Conservation (phyloP, 2,329 filamentous ascomycete species). For the Sarocladiaceae sp. region DNA sequence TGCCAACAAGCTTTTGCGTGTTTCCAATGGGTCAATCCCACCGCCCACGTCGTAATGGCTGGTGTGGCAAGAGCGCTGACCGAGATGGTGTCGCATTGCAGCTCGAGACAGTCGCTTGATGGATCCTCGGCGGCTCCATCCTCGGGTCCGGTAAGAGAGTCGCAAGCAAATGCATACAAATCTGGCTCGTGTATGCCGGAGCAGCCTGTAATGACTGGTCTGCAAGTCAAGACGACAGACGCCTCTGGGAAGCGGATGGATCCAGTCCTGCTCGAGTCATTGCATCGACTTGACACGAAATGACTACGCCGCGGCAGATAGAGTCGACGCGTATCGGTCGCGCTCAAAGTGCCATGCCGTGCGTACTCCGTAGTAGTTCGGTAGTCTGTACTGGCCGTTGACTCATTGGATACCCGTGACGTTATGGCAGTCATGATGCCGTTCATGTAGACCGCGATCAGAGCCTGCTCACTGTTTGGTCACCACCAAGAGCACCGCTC, state of each 20-base stretch:
- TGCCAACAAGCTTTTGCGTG: not conserved
- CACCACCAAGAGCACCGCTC: slow-evolving; percentile 47
- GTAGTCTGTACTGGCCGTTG: no score
- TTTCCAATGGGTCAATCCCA: not conserved
- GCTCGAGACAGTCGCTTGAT: not conserved
- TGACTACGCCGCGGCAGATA: no score
- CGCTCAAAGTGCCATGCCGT: no score
- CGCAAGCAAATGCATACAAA: not conserved
- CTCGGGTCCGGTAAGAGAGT: no score
- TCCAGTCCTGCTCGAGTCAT: not conserved
- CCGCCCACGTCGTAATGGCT: not conserved
- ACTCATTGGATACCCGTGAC: no score
- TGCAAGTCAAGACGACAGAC: not conserved
- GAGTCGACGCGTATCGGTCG: no score
- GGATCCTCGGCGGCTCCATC: no score
- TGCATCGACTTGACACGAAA: no score
- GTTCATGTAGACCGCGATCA: slow-evolving; percentile 17
- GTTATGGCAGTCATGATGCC: not conserved
- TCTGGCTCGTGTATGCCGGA: not conserved
- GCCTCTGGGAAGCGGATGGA: not conserved
- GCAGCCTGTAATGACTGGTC: not conserved
- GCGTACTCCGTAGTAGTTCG: no score
- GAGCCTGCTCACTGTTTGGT: slow-evolving; percentile 29
- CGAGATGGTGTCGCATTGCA: not conserved
- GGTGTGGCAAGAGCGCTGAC: not conserved